Evolutionary conservation across 2,329 filamentous ascomycete species (phyloP).

Genomic region (Aspergillus caelatus): DNA sequence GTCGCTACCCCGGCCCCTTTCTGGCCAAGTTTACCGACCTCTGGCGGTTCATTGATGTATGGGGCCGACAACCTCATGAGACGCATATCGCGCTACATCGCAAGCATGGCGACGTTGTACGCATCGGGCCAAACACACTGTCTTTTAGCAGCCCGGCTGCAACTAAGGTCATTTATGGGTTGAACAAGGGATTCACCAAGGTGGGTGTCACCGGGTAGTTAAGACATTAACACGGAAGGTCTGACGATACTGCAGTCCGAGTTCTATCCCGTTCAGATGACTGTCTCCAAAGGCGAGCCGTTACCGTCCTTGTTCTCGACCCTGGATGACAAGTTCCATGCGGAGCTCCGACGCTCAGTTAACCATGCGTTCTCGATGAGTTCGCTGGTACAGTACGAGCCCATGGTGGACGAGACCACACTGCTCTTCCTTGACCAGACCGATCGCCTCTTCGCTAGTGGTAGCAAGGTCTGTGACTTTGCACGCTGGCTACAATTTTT

Average conservation of each 20-base stretch:
- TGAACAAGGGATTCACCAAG: constrained; percentile 81
- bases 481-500: constrained; percentile 73
- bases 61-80: constrained; percentile 64
- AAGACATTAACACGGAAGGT: not conserved
- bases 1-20: constrained; percentile 65
- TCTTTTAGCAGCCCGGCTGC: constrained; percentile 75
- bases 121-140: constrained; percentile 71
- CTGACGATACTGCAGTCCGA: constrained; percentile 54
- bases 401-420: constrained; percentile 17
- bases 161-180: constrained; percentile 76
- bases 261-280: constrained; percentile 79
- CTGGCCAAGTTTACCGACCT: constrained; percentile 70
- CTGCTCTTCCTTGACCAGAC: constrained; percentile 17
- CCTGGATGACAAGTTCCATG: constrained; percentile 43
- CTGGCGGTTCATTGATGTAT: constrained; percentile 75
- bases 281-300: constrained; percentile 67
- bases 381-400: constrained; percentile 18
- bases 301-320: constrained; percentile 77
- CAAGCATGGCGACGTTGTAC: constrained; percentile 72
- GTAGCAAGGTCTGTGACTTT: constrained; percentile 21
- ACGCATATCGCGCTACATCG: constrained; percentile 70
- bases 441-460: constrained; percentile 2
- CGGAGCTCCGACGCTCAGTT: constrained; percentile 19
- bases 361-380: constrained; percentile 21
- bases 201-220: constrained; percentile 40